These are phyloP conservation scores for Wickerhamiella kazuoi DNA, from an alignment of 805 yeast genomes.

Conservation along the genomic window DNA sequence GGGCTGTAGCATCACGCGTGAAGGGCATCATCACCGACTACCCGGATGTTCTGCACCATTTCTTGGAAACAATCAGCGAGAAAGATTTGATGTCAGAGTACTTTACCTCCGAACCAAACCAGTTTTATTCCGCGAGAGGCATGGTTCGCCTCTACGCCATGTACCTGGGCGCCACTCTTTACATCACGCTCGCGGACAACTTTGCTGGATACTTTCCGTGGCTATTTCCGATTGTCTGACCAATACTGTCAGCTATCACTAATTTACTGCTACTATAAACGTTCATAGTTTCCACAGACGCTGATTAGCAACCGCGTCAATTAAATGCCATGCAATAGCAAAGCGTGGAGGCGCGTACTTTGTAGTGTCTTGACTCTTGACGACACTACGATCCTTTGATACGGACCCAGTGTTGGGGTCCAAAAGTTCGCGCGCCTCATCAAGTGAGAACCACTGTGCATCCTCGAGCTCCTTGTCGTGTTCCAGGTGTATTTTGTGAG, in stretches of 20 bases:
- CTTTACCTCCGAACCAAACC: conserved; percentile 14
- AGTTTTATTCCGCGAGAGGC: conserved; percentile 10
- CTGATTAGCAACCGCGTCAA: conserved; percentile 8
- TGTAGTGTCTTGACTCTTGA: neutral
- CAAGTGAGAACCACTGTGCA: conserved; percentile 66
- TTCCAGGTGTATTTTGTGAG: conserved; percentile 37
- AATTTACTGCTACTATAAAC: neutral
- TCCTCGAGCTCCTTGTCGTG: conserved; percentile 77
- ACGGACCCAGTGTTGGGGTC: conserved; percentile 2
- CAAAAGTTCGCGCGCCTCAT: conserved; percentile 29
- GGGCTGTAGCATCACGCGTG: conserved; percentile 22
- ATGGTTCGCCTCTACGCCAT: conserved; percentile 10
- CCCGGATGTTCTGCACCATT: conserved; percentile 16
- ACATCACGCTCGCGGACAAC: neutral
- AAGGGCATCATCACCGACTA: conserved; percentile 29
- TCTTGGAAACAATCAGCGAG: conserved; percentile 11
- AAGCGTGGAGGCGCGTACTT: conserved; percentile 18
- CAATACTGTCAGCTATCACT: no score
- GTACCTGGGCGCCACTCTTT: conserved; percentile 9
- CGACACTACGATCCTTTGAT: conserved; percentile 1
- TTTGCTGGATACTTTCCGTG: neutral
- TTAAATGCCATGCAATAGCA: conserved; percentile 21
- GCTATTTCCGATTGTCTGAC: neutral
- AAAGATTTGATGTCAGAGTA: conserved; percentile 15
- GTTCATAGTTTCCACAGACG: neutral